A percentile compares a stretch with the other conserved stretches of the same genome.
Evolutionary conservation across 441 rosid species (phyloP).

Genomic region (Macaranga tanarius): DNA sequence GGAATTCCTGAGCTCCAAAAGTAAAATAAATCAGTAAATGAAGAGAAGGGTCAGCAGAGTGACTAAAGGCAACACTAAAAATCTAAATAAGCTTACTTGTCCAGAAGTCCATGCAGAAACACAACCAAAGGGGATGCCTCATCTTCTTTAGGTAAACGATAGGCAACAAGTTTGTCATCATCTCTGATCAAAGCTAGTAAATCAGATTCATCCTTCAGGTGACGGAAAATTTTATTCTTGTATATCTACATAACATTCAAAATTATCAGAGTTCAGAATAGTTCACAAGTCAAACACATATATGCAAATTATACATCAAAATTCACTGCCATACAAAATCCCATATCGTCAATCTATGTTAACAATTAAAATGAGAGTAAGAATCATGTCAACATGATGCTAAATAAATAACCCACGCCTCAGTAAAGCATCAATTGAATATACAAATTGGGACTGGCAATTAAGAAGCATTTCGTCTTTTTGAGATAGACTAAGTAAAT

Average conservation of each 20-base stretch:
- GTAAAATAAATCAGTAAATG: neutral
- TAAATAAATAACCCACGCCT: neutral
- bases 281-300: neutral
- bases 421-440: neutral
- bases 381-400: neutral
- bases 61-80: neutral
- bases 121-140: slow-evolving; percentile 45
- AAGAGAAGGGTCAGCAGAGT: slow-evolving; percentile 11
- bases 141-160: slow-evolving; percentile 46
- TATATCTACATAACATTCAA: slow-evolving; percentile 43
- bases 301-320: neutral
- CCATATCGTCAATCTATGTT: neutral
- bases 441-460: neutral
- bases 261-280: slow-evolving; percentile 24
- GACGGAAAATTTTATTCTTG: slow-evolving; percentile 44
- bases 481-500: neutral
- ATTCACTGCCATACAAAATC: slow-evolving; percentile 1
- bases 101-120: slow-evolving; percentile 46
- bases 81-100: slow-evolving; percentile 39
- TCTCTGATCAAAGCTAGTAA: slow-evolving; percentile 61
- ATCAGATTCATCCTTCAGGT: slow-evolving; percentile 54
- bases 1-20: slow-evolving; percentile 25
- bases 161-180: slow-evolving; percentile 61
- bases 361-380: neutral
- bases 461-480: neutral